These are phyloP conservation scores for Aspergillaceae sp. DNA, from an alignment of 2,329 filamentous ascomycete species.

Conservation along the genomic window DNA sequence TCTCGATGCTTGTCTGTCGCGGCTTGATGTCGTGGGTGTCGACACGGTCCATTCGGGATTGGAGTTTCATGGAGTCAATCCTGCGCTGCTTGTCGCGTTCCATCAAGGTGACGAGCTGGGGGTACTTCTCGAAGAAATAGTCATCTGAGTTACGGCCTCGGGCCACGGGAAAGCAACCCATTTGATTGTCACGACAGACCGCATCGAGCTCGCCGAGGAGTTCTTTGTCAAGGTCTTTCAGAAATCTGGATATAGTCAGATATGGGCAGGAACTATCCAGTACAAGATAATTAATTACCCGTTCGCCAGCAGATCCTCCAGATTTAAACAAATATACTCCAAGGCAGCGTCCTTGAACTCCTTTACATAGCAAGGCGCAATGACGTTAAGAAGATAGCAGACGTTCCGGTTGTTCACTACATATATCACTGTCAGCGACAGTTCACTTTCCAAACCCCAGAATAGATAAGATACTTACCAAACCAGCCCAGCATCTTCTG, in stretches of 20 bases:
- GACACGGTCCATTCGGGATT: conserved; percentile 53
- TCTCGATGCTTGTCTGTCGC: conserved; percentile 58
- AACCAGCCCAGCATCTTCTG: conserved; percentile 76
- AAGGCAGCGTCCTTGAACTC: conserved; percentile 82
- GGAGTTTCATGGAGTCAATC: conserved; percentile 68
- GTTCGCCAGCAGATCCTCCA: conserved; percentile 88
- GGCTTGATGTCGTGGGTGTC: conserved; percentile 57
- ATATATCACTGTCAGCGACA: conserved; percentile 13
- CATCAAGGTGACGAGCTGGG: conserved; percentile 33
- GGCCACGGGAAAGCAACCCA: conserved; percentile 66
- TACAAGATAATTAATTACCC: conserved; percentile 39
- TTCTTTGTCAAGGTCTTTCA: conserved; percentile 78
- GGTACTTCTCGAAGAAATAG: conserved; percentile 37
- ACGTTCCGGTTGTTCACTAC: conserved; percentile 75
- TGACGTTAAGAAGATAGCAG: conserved; percentile 72
- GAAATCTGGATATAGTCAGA: conserved; percentile 41
- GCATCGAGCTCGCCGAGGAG: conserved; percentile 72
- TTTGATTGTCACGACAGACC: conserved; percentile 73
- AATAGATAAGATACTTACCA: conserved; percentile 35
- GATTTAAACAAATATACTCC: conserved; percentile 83
- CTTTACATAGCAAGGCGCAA: conserved; percentile 72
- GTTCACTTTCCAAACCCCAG: background rate
- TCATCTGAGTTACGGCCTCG: conserved; percentile 64
- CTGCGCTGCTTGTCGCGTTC: conserved; percentile 49
- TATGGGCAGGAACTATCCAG: background rate